These are phyloP conservation scores for Lichtheimia ramosa DNA, from an alignment of 371 early-diverging fungal genomes.

Conservation along the genomic window DNA sequence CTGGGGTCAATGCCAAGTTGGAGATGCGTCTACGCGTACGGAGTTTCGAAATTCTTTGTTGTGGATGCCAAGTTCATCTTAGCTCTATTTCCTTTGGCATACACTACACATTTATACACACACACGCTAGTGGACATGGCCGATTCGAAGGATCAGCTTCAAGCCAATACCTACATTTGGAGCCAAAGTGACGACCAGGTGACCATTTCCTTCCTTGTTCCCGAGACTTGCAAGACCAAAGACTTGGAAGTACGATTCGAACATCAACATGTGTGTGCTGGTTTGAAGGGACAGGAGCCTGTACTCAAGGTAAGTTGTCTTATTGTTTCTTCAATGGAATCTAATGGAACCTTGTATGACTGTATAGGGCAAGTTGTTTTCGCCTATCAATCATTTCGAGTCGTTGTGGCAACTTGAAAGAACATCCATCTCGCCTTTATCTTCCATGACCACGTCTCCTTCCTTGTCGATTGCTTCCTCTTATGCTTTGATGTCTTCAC, in stretches of 20 bases:
- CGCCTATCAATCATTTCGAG: slow-evolving; percentile 43
- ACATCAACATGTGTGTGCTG: slow-evolving; percentile 38
- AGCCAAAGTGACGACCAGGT: slow-evolving; percentile 49
- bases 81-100: background rate
- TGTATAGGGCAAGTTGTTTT: slow-evolving; percentile 48
- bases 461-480: slow-evolving; percentile 55
- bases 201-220: slow-evolving; percentile 52
- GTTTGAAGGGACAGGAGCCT: slow-evolving; percentile 48
- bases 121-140: slow-evolving; percentile 12
- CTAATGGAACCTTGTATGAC: background rate
- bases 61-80: background rate
- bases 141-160: slow-evolving; percentile 45
- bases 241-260: slow-evolving; percentile 49
- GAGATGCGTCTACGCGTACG: too few species aligned
- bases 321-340: background rate
- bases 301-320: slow-evolving; percentile 34
- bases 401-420: slow-evolving; percentile 55
- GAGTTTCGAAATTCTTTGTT: too few species aligned
- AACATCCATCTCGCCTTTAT: slow-evolving; percentile 40
- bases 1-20: too few species aligned
- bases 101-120: background rate
- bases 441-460: slow-evolving; percentile 53
- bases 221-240: slow-evolving; percentile 37
- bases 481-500: slow-evolving; percentile 51
- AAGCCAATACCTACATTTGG: slow-evolving; percentile 51